These are phyloP conservation scores for Skeletonema marinoi DNA, from an alignment of 108 stramenopile species.

Conservation along the genomic window DNA sequence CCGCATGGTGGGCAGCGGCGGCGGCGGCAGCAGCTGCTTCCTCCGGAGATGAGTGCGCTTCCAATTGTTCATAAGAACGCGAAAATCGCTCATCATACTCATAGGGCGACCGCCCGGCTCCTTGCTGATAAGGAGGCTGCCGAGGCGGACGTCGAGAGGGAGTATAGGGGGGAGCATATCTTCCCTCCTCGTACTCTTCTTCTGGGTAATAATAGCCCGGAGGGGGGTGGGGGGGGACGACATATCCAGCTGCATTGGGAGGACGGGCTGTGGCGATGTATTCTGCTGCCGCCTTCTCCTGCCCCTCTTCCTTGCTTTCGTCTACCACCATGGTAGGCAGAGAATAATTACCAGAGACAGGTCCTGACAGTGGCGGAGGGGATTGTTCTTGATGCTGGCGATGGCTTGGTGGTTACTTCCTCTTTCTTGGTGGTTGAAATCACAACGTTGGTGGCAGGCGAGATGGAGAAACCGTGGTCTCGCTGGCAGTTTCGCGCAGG, in stretches of 20 bases:
- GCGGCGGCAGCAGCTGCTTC: not conserved
- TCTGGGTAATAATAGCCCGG: not conserved
- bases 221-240: not conserved
- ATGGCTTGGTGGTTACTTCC: not conserved
- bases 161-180: not conserved
- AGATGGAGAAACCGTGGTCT: not conserved
- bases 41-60: not conserved
- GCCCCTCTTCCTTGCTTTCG: not conserved
- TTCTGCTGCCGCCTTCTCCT: not conserved
- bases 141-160: not conserved
- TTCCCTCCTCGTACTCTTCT: not conserved
- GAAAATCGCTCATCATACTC: not conserved
- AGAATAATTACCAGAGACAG: not conserved
- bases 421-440: not conserved
- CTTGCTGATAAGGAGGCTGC: not conserved
- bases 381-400: not conserved
- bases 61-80: not conserved
- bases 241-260: not conserved
- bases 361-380: not conserved
- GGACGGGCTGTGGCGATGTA: not conserved
- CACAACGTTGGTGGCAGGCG: not conserved
- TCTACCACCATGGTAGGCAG: not conserved
- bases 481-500: not conserved
- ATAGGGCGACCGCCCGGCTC: not conserved
- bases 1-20: not conserved